Percentiles rank a stretch among this genome's conserved stretches.
Conservation (phyloP, 768 basidiomycete genomes). For the Pisolithus albus region DNA sequence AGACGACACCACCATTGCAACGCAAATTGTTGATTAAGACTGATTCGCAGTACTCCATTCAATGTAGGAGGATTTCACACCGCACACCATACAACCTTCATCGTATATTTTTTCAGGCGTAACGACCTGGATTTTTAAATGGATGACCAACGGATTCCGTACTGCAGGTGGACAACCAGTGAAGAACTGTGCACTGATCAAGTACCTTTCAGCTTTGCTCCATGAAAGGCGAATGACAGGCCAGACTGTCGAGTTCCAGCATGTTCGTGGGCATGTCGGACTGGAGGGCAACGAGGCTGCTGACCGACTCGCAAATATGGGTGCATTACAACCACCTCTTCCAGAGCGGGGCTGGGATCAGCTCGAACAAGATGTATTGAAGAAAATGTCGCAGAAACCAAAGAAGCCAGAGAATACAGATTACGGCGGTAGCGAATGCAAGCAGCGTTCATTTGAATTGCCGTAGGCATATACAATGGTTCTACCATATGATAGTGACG, state of each 20-base stretch:
- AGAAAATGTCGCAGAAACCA: background rate
- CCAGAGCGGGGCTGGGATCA: constrained; percentile 56
- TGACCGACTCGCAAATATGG: constrained; percentile 63
- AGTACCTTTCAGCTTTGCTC: constrained; percentile 62
- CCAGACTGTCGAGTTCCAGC: constrained; percentile 53
- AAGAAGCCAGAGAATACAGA: background rate
- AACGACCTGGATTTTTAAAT: constrained; percentile 58
- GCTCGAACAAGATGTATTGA: constrained; percentile 12
- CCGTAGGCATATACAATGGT: constrained; percentile 30
- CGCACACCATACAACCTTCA: constrained; percentile 3
- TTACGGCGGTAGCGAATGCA: constrained; percentile 1
- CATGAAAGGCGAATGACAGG: constrained; percentile 42
- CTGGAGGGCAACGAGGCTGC: constrained; percentile 82
- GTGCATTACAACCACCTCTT: constrained; percentile 34
- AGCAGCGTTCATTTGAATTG: constrained; percentile 3
- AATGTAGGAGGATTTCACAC: constrained; percentile 42
- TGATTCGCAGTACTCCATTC: constrained; percentile 80
- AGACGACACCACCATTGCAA: constrained; percentile 53
- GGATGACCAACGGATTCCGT: constrained; percentile 50
- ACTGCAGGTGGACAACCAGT: constrained; percentile 47
- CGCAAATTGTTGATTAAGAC: constrained; percentile 68
- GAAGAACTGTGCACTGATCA: constrained; percentile 68
- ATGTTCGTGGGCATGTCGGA: constrained; percentile 78
- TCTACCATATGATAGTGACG: constrained; percentile 29
- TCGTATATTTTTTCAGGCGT: constrained; percentile 43